phyloP scores from a whole-genome alignment of 1,139 yeast genomes.

The Magnusiomyces sp. region DNA sequence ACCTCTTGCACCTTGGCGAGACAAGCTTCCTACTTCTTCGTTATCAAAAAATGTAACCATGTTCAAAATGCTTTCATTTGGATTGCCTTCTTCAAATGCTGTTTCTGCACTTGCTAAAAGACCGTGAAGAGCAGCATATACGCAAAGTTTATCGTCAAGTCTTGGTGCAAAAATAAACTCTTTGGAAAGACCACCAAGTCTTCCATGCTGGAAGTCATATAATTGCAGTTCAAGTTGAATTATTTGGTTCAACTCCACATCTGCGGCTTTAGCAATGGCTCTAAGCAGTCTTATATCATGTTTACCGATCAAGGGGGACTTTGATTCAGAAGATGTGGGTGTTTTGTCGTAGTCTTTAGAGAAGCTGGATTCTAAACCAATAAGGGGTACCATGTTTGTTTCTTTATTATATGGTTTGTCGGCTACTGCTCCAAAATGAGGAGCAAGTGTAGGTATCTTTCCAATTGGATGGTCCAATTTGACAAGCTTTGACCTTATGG shows the following conservation, averaged over 20 bases:
- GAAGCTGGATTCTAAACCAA: constrained; percentile 38
- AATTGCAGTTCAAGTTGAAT: constrained; percentile 78
- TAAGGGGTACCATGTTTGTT: constrained; percentile 74
- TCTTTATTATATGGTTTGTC: constrained; percentile 73
- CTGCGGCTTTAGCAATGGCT: constrained; percentile 55
- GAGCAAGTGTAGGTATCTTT: constrained; percentile 85
- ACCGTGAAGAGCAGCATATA: constrained; percentile 67
- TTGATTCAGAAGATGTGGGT: constrained; percentile 38
- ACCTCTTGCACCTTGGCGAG: constrained; percentile 92
- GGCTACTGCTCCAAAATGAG: constrained; percentile 71
- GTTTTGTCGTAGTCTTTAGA: constrained; percentile 13
- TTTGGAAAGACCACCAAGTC: constrained; percentile 73
- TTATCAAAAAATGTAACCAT: constrained; percentile 79
- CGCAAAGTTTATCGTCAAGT: constrained; percentile 78
- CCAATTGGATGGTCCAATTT: constrained; percentile 71
- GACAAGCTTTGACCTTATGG: constrained; percentile 51
- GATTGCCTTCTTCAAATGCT: constrained; percentile 47
- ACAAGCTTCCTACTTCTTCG: constrained; percentile 82
- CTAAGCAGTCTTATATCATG: constrained; percentile 66
- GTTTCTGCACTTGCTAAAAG: constrained; percentile 34
- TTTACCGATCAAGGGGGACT: constrained; percentile 48
- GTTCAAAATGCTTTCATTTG: constrained; percentile 38
- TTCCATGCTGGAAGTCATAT: constrained; percentile 70
- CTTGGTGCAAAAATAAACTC: constrained; percentile 85
- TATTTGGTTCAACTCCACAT: constrained; percentile 43